Conservation (phyloP, 2,329 filamentous ascomycete genomes). For the Trichoderma sp. region DNA sequence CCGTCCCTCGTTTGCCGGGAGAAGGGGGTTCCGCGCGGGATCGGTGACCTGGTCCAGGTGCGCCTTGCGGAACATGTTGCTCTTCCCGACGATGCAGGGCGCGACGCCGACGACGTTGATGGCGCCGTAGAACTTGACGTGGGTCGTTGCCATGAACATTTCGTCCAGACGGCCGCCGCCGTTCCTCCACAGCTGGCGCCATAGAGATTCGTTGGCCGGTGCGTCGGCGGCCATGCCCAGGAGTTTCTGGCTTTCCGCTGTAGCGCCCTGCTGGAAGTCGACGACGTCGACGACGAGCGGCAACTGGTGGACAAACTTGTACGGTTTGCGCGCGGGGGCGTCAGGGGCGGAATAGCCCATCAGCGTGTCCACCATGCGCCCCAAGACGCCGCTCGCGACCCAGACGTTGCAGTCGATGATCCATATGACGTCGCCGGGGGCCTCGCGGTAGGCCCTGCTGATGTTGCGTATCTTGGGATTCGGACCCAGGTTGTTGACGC, state of each 20-base stretch:
- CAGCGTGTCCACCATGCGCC: slow-evolving; percentile 86
- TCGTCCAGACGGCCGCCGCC: slow-evolving; percentile 88
- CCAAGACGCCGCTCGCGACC: slow-evolving; percentile 76
- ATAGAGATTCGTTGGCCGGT: slow-evolving; percentile 33
- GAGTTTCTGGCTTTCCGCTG: slow-evolving; percentile 36
- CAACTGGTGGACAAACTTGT: slow-evolving; percentile 94
- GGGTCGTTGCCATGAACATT: slow-evolving; percentile 88
- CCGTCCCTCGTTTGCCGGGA: slow-evolving; percentile 46
- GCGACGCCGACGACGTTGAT: slow-evolving; percentile 93
- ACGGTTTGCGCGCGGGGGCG: slow-evolving; percentile 54
- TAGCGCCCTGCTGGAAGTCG: slow-evolving; percentile 34
- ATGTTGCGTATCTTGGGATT: slow-evolving; percentile 99
- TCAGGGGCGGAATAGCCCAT: slow-evolving; percentile 64
- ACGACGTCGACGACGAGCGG: slow-evolving; percentile 81
- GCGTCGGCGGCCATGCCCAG: slow-evolving; percentile 42
- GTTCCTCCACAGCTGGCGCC: slow-evolving; percentile 40
- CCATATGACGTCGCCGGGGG: slow-evolving; percentile 87
- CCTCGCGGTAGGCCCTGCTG: slow-evolving; percentile 88
- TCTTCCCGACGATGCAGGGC: slow-evolving; percentile 94
- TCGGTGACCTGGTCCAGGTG: slow-evolving; percentile 77
- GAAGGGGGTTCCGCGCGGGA: slow-evolving; percentile 49
- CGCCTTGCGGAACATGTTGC: slow-evolving; percentile 95
- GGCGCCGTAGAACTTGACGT: slow-evolving; percentile 96
- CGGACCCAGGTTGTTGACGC: slow-evolving; percentile 70
- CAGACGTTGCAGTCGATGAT: slow-evolving; percentile 96